Conservation (phyloP, 1,139 yeast genomes). For the Blastobotrys proliferans region DNA sequence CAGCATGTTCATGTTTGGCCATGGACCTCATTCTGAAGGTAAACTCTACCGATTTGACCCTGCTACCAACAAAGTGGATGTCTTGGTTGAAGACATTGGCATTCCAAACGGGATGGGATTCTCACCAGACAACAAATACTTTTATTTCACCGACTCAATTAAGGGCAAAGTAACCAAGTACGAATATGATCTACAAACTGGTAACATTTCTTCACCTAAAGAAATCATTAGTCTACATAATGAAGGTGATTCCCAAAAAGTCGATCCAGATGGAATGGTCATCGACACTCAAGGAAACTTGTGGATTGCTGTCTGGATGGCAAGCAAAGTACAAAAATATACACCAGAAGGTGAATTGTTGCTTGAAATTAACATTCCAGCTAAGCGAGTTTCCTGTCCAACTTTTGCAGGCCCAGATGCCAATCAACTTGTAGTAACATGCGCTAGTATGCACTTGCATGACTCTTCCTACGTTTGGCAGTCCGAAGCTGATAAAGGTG, state of each 20-base stretch:
- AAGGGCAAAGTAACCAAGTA: conserved; percentile 56
- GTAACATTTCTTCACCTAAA: conserved; percentile 43
- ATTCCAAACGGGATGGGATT: conserved; percentile 72
- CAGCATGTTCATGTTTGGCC: conserved; percentile 26
- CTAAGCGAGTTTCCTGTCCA: conserved; percentile 61
- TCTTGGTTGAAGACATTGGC: conserved; percentile 18
- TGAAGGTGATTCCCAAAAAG: conserved; percentile 59
- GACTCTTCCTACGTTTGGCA: conserved; percentile 25
- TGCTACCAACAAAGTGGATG: conserved; percentile 19
- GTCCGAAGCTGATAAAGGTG: conserved; percentile 53
- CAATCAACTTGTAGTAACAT: conserved; percentile 63
- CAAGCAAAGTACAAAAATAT: conserved; percentile 52
- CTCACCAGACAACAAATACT: conserved; percentile 44
- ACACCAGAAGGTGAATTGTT: conserved; percentile 46
- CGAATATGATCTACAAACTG: conserved; percentile 51
- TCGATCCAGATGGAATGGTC: conserved; percentile 76
- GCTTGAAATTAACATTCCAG: conserved; percentile 56
- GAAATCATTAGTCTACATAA: conserved; percentile 42
- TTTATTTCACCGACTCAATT: conserved; percentile 73
- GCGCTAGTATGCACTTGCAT: conserved; percentile 52
- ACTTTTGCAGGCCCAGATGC: conserved; percentile 61
- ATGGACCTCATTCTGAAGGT: conserved; percentile 25
- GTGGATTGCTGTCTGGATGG: conserved; percentile 66
- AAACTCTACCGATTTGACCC: conserved; percentile 33
- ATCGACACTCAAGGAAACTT: conserved; percentile 59